Percentiles rank a stretch among this genome's conserved stretches.
Evolutionary conservation across 805 yeast species (phyloP).

Genomic region (Kodamaea neixiangensis): DNA sequence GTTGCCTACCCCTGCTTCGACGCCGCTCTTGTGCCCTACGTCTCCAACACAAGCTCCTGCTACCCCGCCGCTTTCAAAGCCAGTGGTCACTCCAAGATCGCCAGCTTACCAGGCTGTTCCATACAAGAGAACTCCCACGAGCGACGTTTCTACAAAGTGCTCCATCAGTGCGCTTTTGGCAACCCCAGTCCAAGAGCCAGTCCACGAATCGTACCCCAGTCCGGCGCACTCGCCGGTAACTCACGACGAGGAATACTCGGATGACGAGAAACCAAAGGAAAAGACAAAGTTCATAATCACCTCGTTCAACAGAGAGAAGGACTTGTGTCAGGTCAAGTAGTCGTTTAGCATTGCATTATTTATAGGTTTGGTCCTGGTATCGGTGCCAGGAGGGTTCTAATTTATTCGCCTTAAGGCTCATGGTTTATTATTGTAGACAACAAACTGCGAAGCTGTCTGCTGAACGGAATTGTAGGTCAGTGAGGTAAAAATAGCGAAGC

Average conservation of each 20-base stretch:
- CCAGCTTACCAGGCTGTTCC: not conserved
- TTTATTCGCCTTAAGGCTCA: not conserved
- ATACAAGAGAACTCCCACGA: slow-evolving; percentile 8
- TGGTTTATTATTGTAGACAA: not conserved
- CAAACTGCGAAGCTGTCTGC: too few relatives aligned
- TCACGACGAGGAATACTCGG: slow-evolving; percentile 18
- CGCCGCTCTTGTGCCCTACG: slow-evolving; percentile 11
- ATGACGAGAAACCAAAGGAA: slow-evolving; percentile 15
- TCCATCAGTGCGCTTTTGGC: slow-evolving; percentile 16
- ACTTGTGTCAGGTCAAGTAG: slow-evolving; percentile 24
- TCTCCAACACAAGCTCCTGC: slow-evolving; percentile 5
- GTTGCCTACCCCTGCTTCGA: slow-evolving; percentile 6
- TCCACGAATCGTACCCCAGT: slow-evolving; percentile 32
- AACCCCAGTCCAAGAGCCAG: slow-evolving; percentile 20
- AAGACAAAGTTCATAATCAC: slow-evolving; percentile 33
- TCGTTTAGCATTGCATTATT: slow-evolving; percentile 3
- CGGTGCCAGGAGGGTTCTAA: not conserved
- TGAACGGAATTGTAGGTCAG: too few relatives aligned
- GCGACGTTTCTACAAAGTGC: slow-evolving; percentile 12
- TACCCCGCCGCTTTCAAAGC: not conserved
- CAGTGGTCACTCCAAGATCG: not conserved
- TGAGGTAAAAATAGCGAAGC: too few relatives aligned
- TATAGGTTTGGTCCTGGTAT: slow-evolving; percentile 4
- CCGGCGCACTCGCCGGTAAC: slow-evolving; percentile 31
- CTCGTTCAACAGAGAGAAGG: slow-evolving; percentile 31